A percentile compares a stretch with the other conserved stretches of the same genome.
These are phyloP conservation scores for Salix suchowensis DNA, from an alignment of 345 rosid species.

Conservation along the genomic window DNA sequence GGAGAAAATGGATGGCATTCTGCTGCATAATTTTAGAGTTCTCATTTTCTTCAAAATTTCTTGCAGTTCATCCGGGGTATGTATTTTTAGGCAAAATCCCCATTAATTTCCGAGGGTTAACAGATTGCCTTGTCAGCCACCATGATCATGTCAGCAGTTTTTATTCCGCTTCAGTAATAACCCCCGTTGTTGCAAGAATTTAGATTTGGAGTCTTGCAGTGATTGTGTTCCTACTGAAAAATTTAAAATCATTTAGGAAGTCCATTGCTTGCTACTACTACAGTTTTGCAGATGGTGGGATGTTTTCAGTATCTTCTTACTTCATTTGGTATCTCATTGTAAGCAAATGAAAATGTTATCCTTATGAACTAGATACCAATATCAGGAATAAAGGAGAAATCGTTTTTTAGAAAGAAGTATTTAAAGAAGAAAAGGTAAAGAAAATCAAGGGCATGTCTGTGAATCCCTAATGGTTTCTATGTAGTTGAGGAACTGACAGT, in stretches of 20 bases:
- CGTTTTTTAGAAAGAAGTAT: too few species aligned
- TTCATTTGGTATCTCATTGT: background rate
- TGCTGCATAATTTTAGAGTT: background rate
- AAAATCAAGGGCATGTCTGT: too few species aligned
- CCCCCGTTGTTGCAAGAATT: background rate
- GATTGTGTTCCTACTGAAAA: background rate
- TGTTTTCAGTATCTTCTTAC: background rate
- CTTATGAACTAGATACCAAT: background rate
- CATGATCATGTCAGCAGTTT: background rate
- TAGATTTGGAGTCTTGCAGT: background rate
- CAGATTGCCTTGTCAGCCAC: background rate
- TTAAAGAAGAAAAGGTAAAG: too few species aligned
- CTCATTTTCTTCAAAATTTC: background rate
- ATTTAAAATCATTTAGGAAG: background rate
- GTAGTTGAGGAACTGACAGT: background rate
- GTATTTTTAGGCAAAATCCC: background rate
- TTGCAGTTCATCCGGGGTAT: background rate
- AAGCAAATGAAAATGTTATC: background rate
- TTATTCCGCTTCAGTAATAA: background rate
- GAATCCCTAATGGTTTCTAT: background rate
- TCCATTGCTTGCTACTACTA: background rate
- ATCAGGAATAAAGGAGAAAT: background rate
- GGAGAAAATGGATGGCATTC: background rate
- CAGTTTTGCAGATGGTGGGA: background rate
- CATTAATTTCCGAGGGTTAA: background rate